Percentiles rank a stretch among this genome's conserved stretches.
phyloP scores from a whole-genome alignment of 2,329 filamentous ascomycete genomes.

The Coleophoma cylindrospora region DNA sequence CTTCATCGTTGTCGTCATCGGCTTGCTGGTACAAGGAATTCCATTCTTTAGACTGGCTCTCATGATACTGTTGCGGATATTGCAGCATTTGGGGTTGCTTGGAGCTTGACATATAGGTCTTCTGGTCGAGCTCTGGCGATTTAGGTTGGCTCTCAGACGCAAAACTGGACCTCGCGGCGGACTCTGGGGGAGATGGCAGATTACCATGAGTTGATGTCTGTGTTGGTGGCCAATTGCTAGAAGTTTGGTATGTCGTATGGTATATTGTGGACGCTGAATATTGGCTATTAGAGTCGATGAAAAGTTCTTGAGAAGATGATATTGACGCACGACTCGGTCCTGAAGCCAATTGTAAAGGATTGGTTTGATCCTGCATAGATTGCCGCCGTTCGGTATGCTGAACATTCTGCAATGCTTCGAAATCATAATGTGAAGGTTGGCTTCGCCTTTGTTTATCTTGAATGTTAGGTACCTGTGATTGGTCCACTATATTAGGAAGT shows the following conservation, averaged over 20 bases:
- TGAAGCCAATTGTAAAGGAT: slow-evolving; percentile 9
- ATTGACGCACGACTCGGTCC: slow-evolving; percentile 9
- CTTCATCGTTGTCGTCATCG: slow-evolving; percentile 26
- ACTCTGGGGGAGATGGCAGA: not conserved
- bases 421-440: slow-evolving; percentile 17
- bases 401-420: slow-evolving; percentile 13
- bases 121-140: no score
- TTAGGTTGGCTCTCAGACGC: no score
- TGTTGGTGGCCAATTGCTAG: slow-evolving; percentile 2
- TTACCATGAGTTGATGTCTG: not conserved
- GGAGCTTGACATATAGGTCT: no score
- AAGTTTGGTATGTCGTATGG: slow-evolving; percentile 3
- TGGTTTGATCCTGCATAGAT: slow-evolving; percentile 3
- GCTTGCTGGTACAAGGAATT: not conserved
- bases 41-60: no score
- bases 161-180: not conserved
- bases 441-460: slow-evolving; percentile 1
- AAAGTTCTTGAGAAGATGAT: slow-evolving; percentile 4
- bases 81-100: no score
- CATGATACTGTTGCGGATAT: no score
- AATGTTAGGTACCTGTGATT: slow-evolving; percentile 12
- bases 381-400: not conserved
- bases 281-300: slow-evolving; percentile 8
- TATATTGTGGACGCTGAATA: slow-evolving; percentile 8
- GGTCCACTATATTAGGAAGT: slow-evolving; percentile 11